Evolutionary conservation across 2,329 filamentous ascomycete genomes (phyloP), one percentile per base, ranked within the genome.

Genomic region (Aspergillus pseudonomiae): DNA sequence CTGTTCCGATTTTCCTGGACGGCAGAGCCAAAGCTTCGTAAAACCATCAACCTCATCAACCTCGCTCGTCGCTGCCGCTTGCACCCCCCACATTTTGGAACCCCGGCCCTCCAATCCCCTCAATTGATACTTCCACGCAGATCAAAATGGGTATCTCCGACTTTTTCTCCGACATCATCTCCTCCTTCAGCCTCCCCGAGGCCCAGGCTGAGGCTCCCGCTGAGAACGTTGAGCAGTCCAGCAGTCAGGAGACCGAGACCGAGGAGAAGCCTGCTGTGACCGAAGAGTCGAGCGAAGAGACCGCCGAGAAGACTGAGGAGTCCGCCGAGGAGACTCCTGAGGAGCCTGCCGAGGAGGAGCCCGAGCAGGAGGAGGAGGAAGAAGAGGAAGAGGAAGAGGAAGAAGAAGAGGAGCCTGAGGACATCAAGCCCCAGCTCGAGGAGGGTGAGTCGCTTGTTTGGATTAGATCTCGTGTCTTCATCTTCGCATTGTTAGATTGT

Each of bases 341-440:
- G 60, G 82, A 82, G 32, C 43, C 63, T 57, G 57, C 62, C 64
- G 80, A 78, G 66, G 81, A 82, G 65, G 80, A 79, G 26, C 79
- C 81, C 57, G 83, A 84, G 54, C 81, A 81, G 28, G 86, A 84
- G 50, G 81, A 81, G 26, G 60, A 62, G 34, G 50, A 43, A 28
- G 85, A 85, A 21, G 87, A 84, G 30, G 88, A 85, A 36, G 88
- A 86, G 28, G 88, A 89, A 50, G 90, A 95, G 59, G 92, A 94
- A 67, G 91, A 94, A 65, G 89, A 93, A 66, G 91, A 93, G 68
- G 92, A 95, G 83, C 83, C 87, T 67, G 89, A 90, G 72, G 94
- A 98, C 79, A 89, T 90, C 73, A 96, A 96, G 87, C 92, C 94
- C 67, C 87, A 88, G 80, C 82, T 98, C 67, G 91, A 96, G 82